Evolutionary conservation across 176 grass and related monocot genomes (phyloP), one percentile per base, ranked within the genome.

Genomic region (Rhipidocladum racemiflorum): DNA sequence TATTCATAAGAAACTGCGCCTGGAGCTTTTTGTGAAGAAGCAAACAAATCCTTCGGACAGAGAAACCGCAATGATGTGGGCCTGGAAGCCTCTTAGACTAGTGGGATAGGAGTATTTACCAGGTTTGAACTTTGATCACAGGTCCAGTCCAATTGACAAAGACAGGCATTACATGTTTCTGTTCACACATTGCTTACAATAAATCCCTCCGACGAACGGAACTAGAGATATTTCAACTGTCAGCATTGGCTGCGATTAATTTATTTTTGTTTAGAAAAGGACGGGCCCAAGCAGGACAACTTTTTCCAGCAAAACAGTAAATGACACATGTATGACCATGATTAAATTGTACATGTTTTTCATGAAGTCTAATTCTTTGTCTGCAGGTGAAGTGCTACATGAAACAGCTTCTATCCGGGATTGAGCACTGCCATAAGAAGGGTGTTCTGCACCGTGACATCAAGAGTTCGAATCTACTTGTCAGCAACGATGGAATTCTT

Each of bases 311-410:
- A 20, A 49, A 30, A 53, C 2, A 23, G 40, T 61, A 42, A 42
- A 32, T 42, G 85, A 56, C 56, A 77, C 61, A 88, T 28, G 23
- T 16, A 39, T 65, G 55, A 4, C 39, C 51, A 17, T 64, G 38
- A 16, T 54, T 85, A 12, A n/a, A 30, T 65, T 59, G 9, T 66
- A 35, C n/a, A 1, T 59, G 32, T 82, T 72, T 7, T 68, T 82
- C 36, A 82, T 73, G 2, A 65, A 60, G 38, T 67, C 17, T 27
- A 36, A 16, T 49, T 78, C 1, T 21, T 50, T 67, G 73, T 79
- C 72, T 83, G 61, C 88, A 99, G 96, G 87, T 99, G 65, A 99
- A 99, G 42, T 99, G 91, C 83, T 96, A 90, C 77, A 96, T 99
- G 93, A 93, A 93, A 46, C 93, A 96, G 48, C 78, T 99, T 45